A percentile compares a stretch with the other conserved stretches of the same genome.
Evolutionary conservation across 306 rosid species (phyloP).

Genomic region (Arachis hypogaea): DNA sequence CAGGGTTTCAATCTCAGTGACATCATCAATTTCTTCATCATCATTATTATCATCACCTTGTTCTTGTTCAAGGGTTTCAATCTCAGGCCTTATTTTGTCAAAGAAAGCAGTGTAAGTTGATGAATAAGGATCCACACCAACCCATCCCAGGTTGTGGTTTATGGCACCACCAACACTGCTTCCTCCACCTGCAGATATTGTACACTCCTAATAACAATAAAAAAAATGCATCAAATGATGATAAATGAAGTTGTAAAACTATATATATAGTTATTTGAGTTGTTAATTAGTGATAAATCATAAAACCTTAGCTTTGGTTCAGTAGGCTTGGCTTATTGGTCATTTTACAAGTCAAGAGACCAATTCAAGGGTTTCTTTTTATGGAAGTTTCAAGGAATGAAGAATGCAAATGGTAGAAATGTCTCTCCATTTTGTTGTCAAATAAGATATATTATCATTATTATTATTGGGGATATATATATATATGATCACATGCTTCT

Average conservation of each 20-base stretch:
- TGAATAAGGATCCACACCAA: constrained; percentile 69
- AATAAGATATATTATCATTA: constrained; percentile 9
- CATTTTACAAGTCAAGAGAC: constrained; percentile 3
- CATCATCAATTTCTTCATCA: constrained; percentile 28
- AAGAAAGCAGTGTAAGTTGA: constrained; percentile 52
- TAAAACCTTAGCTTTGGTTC: constrained; percentile 19
- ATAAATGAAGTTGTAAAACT: not conserved
- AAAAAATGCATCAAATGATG: not conserved
- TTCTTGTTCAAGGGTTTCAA: constrained; percentile 21
- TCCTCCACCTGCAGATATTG: constrained; percentile 63
- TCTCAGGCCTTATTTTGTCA: constrained; percentile 56
- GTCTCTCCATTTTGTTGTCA: constrained; percentile 32
- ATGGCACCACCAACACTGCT: constrained; percentile 50
- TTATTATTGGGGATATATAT: not conserved
- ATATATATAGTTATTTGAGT: too few species aligned
- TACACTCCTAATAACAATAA: constrained; percentile 53
- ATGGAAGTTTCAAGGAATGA: constrained; percentile 42
- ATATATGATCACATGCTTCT: constrained; percentile 9
- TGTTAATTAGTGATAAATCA: not conserved
- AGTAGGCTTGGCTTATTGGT: not conserved
- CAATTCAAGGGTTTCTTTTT: constrained; percentile 30
- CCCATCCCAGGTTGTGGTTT: constrained; percentile 61
- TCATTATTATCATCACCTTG: too few species aligned
- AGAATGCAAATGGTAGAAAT: not conserved
- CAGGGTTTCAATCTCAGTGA: constrained; percentile 80